Base-by-base conservation (phyloP, 208 protist genomes). In the Entamoeba invadens region DNA sequence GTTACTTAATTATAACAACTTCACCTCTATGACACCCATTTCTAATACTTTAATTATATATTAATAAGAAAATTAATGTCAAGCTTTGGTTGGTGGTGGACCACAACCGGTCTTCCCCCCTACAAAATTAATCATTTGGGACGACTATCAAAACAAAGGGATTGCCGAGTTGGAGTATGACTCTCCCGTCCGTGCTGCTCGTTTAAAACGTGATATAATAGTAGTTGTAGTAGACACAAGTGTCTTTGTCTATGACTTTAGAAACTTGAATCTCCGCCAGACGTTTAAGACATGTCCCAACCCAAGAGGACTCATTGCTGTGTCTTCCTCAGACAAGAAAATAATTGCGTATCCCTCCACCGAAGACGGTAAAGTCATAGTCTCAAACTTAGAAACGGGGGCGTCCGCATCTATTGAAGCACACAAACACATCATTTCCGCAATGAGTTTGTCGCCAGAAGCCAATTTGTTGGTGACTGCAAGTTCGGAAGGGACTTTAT, bases 121-220 rank as follows among this genome's bases (percentile, higher is more conserved):
- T 45, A 91, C 31, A 45, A 91, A 91, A 91, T n/a, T 91, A 45
- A 91, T 91, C 14, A 91, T 91, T 45, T 91, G 77, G 77, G 77
- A 91, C n/a, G 77, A 91, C 45, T 42, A 91, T 91, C 77, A 91
- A 91, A 91, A 91, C 16, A 91, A 91, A 44, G 77, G 31, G 25
- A 45, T 91, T 91, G 77, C 38, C 16, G 38, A 91, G 10, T 91
- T 91, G n/a, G 38, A 42, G 14, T 91, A 45, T 42, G 38, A 45
- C 6, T 31, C 77, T 44, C 38, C 31, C 21, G 77, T 91, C 0
- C 1, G 38, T 2, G 38, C 31, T 44, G 77, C 45, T 25, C 38
- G 38, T 25, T 91, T 91, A 91, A 42, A 45, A 6, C 6, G 77
- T 31, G 77, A 91, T 91, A 91, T 42, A 31, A 91, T 91, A 25